Base-by-base conservation (phyloP, 495 filamentous ascomycete species). In the Penicillium desertorum region DNA sequence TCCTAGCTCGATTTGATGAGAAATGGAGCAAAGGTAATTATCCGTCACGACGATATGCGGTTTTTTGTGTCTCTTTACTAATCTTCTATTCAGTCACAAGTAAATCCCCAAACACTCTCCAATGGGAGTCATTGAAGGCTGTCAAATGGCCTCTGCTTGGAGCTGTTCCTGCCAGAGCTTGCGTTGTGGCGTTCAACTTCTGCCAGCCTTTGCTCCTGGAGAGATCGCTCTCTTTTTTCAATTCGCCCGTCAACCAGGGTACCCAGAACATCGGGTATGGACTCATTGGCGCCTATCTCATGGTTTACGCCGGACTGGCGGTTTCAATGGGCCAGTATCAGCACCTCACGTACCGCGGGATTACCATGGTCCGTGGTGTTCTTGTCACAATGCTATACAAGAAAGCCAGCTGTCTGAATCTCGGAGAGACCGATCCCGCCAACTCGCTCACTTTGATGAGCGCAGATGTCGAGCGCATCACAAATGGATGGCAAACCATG, bases 201-300 rank as follows among this genome's bases (percentile, higher is more conserved):
- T 81, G 78, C 41, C 86, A 88, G 62, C 86, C 87, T 4, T 76
- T 90, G 44, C 74, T 90, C 20, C 75, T 90, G 14, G 74, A 82
- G 45, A 70, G 77, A 11, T 76, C 82, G 0, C 63, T 86, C 5
- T 63, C 60, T 7, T 79, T 81, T 45, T 78, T 81, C 5, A 54
- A 73, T 8, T 62, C 78, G 50, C 73, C 79, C 5, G 69, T 66
- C 0, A 76, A 70, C 22, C 39, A 60, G 8, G 62, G 56, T 49
- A 71, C 71, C 5, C 76, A 64, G 14, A 82, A 86, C 56, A 57
- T 77, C 25, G 83, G 86, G 4, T 86, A 87, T 63, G 85, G 85
- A 3, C 66, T 88, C 49, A 85, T 89, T 54, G 86, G 82, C n/a
- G 86, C 85, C 1, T 84, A 81, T 57, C 62, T 79, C 19, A 54